Conservation (phyloP, 176 grass and related monocot genomes). For the Carex parvula region DNA sequence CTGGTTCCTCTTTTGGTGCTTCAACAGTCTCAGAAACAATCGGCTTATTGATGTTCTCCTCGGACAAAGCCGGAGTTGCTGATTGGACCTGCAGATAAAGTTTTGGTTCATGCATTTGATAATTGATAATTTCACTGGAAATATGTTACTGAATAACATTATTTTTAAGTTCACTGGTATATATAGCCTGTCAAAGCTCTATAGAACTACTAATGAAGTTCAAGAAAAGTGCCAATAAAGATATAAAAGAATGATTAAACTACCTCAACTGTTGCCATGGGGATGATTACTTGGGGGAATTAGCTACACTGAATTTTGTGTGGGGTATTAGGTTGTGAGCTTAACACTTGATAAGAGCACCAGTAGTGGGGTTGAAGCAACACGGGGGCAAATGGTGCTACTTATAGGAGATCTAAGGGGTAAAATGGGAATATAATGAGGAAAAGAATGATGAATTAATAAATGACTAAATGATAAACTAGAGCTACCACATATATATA, state of each 20-base stretch:
- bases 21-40: conserved; percentile 17
- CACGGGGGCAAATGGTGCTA: conserved; percentile 11
- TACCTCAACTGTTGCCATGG: conserved; percentile 75
- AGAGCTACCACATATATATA: background rate
- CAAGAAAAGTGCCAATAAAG: background rate
- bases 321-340: conserved; percentile 2
- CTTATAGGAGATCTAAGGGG: conserved; percentile 33
- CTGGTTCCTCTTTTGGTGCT: conserved; percentile 18
- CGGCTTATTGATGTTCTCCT: conserved; percentile 36
- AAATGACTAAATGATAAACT: background rate
- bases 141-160: conserved; percentile 6
- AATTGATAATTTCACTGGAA: conserved; percentile 12
- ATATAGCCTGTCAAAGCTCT: too few relatives aligned
- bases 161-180: background rate
- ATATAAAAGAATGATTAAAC: background rate
- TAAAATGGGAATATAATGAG: conserved; percentile 28
- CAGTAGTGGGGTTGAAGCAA: conserved; percentile 25
- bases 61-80: conserved; percentile 25
- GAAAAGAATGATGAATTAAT: conserved; percentile 3
- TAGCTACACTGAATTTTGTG: background rate
- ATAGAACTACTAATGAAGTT: background rate
- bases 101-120: background rate
- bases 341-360: conserved; percentile 14
- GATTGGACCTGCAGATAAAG: conserved; percentile 42
- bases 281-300: background rate